A percentile compares a stretch with the other conserved stretches of the same genome.
Evolutionary conservation across 768 basidiomycete genomes (phyloP).

Genomic region (Mrakia gelida): DNA sequence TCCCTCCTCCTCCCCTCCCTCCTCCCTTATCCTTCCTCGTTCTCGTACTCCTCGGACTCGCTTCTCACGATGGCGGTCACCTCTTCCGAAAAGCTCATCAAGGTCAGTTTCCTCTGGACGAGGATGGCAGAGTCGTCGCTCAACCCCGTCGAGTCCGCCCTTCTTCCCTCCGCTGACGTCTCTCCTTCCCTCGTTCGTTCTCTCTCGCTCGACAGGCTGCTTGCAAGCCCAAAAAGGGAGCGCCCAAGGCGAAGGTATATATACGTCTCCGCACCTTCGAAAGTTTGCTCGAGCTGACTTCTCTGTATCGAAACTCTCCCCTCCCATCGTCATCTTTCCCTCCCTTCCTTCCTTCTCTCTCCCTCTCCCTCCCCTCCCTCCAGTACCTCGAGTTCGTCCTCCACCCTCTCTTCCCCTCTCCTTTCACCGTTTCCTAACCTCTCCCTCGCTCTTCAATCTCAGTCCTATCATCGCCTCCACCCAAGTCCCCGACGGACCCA

Average conservation of each 20-base stretch:
- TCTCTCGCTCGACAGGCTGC: constrained; percentile 55
- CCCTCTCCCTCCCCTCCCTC: constrained; percentile 5
- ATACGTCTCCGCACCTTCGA: no score
- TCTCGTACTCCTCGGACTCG: not conserved
- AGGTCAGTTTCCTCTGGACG: constrained; percentile 7
- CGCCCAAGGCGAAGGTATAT: constrained; percentile 88
- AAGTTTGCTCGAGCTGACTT: not conserved
- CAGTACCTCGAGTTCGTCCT: constrained; percentile 74
- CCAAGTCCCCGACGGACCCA: constrained; percentile 90
- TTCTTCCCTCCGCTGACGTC: not conserved
- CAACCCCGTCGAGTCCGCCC: not conserved
- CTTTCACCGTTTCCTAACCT: not conserved
- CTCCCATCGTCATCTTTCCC: constrained; percentile 1
- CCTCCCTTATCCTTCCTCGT: not conserved
- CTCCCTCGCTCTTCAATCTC: not conserved
- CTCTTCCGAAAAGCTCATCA: constrained; percentile 33
- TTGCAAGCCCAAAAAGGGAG: constrained; percentile 93
- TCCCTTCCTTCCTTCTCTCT: not conserved
- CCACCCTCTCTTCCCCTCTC: not conserved
- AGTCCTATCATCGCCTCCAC: constrained; percentile 87
- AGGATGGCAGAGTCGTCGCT: no score
- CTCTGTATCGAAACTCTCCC: not conserved
- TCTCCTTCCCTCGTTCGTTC: not conserved
- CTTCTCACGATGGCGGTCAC: constrained; percentile 26
- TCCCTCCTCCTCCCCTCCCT: constrained; percentile 4